A percentile compares a stretch with the other conserved stretches of the same genome.
Evolutionary conservation across 495 filamentous ascomycete genomes (phyloP).

Genomic region (Aspergillus homomorphus): DNA sequence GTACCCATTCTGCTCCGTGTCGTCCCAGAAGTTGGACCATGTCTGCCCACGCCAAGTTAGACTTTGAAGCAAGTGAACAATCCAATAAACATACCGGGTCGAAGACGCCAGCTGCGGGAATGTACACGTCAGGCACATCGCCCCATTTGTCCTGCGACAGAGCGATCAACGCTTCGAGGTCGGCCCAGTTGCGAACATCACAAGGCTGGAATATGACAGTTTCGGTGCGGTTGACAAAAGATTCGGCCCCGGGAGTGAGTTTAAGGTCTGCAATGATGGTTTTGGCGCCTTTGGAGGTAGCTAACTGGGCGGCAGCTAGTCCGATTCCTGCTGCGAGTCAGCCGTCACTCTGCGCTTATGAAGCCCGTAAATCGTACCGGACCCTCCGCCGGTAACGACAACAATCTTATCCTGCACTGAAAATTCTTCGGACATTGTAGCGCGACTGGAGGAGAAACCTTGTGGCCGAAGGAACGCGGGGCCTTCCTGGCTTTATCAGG

Average conservation of each 20-base stretch:
- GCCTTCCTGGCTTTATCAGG: not conserved
- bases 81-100: conserved; percentile 8
- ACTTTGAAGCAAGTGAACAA: too few relatives aligned
- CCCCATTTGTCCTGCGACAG: not conserved
- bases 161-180: not conserved
- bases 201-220: conserved; percentile 1
- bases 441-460: not conserved
- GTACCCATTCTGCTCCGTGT: conserved; percentile 2
- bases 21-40: conserved; percentile 12
- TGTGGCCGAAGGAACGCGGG: not conserved
- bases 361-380: not conserved
- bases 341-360: too few relatives aligned
- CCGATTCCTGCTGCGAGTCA: not conserved
- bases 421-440: not conserved
- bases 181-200: conserved; percentile 1
- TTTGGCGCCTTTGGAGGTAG: not conserved
- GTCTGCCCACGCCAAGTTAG: not conserved
- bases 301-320: not conserved
- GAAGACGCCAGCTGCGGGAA: conserved; percentile 8
- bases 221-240: not conserved
- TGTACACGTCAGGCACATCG: conserved; percentile 7
- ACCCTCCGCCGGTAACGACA: not conserved
- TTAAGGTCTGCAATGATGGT: conserved; percentile 4
- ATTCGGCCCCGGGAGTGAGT: conserved; percentile 4
- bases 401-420: not conserved